Conservation (phyloP, 2,329 filamentous ascomycete species). For the Clonostachys byssicola region DNA sequence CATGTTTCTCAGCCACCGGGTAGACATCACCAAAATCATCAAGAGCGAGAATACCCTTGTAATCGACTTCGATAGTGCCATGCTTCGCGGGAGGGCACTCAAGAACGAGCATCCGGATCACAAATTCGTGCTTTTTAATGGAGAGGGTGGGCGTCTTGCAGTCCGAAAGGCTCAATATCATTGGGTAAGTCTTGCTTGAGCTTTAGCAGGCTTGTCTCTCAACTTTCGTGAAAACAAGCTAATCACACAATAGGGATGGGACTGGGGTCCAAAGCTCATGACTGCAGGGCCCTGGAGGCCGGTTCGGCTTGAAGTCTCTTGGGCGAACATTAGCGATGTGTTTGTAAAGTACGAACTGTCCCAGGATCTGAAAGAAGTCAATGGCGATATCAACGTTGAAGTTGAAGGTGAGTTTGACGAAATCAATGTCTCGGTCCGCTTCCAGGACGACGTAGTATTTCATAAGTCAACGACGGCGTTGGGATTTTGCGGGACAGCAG, state of each 20-base stretch:
- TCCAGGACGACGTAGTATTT: constrained; percentile 47
- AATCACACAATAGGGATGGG: constrained; percentile 40
- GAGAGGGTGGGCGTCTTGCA: constrained; percentile 21
- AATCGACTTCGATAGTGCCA: constrained; percentile 49
- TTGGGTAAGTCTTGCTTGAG: constrained; percentile 31
- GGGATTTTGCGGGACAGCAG: no score
- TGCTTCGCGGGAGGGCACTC: constrained; percentile 41
- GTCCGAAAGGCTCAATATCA: constrained; percentile 58
- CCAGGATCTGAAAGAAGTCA: constrained; percentile 46
- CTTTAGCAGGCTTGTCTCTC: neutral
- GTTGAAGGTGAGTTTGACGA: constrained; percentile 33
- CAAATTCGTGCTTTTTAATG: constrained; percentile 46
- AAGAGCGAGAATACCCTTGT: constrained; percentile 36
- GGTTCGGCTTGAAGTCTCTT: constrained; percentile 61
- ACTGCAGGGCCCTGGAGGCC: constrained; percentile 64
- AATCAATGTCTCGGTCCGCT: constrained; percentile 38
- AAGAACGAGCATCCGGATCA: constrained; percentile 44
- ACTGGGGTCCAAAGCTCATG: constrained; percentile 59
- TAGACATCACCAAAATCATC: constrained; percentile 31
- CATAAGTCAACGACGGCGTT: no score
- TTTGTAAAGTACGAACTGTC: constrained; percentile 55
- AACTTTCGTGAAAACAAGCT: constrained; percentile 17
- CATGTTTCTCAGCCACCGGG: constrained; percentile 48
- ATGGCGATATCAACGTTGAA: constrained; percentile 35
- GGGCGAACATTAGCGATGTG: constrained; percentile 56